Percentiles rank a stretch among this genome's conserved stretches.
Evolutionary conservation across 2,329 filamentous ascomycete species (phyloP).

Genomic region (Waltergamsia citrina): DNA sequence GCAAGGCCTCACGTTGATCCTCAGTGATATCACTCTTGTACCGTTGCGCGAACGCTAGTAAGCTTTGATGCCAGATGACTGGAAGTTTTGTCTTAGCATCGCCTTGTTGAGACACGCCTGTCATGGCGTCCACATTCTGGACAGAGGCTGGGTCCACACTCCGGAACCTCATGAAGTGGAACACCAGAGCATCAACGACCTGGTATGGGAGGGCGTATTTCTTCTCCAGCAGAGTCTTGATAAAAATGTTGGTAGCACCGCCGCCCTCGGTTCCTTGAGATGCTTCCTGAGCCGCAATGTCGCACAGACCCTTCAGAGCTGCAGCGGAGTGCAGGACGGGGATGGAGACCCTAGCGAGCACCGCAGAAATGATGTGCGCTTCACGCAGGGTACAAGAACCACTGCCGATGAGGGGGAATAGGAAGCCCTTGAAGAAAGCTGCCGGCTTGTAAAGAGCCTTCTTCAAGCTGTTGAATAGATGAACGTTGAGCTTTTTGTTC

Average conservation of each 20-base stretch:
- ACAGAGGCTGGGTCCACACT: constrained; percentile 53
- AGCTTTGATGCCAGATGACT: constrained; percentile 91
- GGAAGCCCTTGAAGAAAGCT: constrained; percentile 92
- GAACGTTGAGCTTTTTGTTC: constrained; percentile 89
- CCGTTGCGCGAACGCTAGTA: constrained; percentile 85
- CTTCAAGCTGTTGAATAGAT: constrained; percentile 87
- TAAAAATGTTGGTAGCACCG: constrained; percentile 90
- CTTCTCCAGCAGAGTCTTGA: constrained; percentile 88
- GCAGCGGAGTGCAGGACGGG: constrained; percentile 89
- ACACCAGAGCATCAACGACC: constrained; percentile 88
- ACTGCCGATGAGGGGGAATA: constrained; percentile 80
- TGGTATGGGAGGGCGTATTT: constrained; percentile 94
- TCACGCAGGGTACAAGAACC: constrained; percentile 89
- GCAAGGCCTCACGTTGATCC: constrained; percentile 81
- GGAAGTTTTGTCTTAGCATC: constrained; percentile 60
- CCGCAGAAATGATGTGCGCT: constrained; percentile 82
- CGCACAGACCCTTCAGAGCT: constrained; percentile 83
- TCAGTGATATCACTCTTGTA: constrained; percentile 96
- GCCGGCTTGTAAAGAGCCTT: constrained; percentile 89
- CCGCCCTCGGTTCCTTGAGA: constrained; percentile 75
- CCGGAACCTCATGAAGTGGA: constrained; percentile 90
- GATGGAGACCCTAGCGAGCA: constrained; percentile 75
- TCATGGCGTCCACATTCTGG: constrained; percentile 43
- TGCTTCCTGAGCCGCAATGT: constrained; percentile 87
- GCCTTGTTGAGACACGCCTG: constrained; percentile 29